Base-by-base conservation (phyloP, 139 green algal species). In the Chlamydomonas applanata region DNA sequence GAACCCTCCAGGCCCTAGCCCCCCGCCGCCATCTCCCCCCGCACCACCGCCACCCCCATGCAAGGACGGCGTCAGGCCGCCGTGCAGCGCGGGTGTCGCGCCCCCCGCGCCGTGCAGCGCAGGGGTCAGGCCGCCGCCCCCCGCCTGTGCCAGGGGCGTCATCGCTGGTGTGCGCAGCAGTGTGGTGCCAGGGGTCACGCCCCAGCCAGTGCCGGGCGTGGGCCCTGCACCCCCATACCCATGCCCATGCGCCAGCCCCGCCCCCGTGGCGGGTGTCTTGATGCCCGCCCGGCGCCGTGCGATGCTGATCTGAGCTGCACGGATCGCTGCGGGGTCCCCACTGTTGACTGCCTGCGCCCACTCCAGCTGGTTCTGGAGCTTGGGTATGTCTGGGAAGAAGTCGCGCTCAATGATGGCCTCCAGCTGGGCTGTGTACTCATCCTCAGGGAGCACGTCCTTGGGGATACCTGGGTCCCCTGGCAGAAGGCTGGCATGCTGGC, bases 401-500 rank as follows among this genome's bases (percentile, higher is more conserved):
- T 98, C 94, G 0, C 94, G 76, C 81, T 97, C 88, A 3, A 98
- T 93, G 33, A 98, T 97, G 20, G 85, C 75, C 40, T 95, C 94
- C 4, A 98, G 71, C 14, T 71, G 76, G 27, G 80, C 72, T 1
- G 83, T 78, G 77, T 86, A 97, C 2, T 91, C 88, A 32, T 96
- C 93, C 72, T 97, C 93, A 0, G 93, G 82, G 0, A 96, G 72
- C 0, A 96, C 84, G n/a, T 64, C 69, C 1, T 40, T 56, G 22
- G n/a, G n/a, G n/a, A n/a, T n/a, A 49, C 34, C 27, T 74, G n/a
- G n/a, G n/a, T n/a, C n/a, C n/a, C n/a, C n/a, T n/a, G n/a, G n/a
- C n/a, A n/a, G n/a, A n/a, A n/a, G n/a, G n/a, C n/a, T n/a, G n/a
- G n/a, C n/a, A n/a, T n/a, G n/a, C n/a, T n/a, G n/a, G n/a, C n/a